Conservation (phyloP, 768 basidiomycete genomes). For the Thelephora aurantiotincta region DNA sequence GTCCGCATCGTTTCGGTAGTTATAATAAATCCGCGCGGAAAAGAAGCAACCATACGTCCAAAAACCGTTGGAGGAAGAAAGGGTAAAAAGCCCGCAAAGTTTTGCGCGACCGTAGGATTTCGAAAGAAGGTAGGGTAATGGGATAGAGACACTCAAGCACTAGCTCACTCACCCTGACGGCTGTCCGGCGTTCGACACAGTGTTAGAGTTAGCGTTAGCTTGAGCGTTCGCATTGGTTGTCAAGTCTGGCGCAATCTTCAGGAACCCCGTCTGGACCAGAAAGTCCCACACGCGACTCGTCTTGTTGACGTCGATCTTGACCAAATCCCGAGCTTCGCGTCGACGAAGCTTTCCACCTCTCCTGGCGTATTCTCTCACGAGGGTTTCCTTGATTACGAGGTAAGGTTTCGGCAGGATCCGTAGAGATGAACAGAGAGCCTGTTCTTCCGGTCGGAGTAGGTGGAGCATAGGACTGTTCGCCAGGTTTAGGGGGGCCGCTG, state of each 20-base stretch:
- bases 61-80: no score
- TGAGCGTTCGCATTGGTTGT: no score
- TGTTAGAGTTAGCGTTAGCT: no score
- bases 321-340: conserved; percentile 77
- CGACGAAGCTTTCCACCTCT: conserved; percentile 79
- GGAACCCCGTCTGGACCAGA: conserved; percentile 71
- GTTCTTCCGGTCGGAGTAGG: conserved; percentile 79
- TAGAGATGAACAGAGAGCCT: conserved; percentile 74
- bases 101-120: no score
- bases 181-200: no score
- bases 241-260: conserved; percentile 33
- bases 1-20: no score
- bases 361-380: conserved; percentile 86
- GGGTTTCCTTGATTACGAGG: conserved; percentile 88
- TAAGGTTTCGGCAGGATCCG: conserved; percentile 93
- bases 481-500: conserved; percentile 67
- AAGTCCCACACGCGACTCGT: conserved; percentile 90
- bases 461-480: conserved; percentile 84
- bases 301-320: conserved; percentile 91
- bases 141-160: no score
- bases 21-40: no score
- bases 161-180: no score
- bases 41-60: no score
- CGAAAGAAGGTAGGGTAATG: no score
- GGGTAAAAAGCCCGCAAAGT: no score